A percentile compares a stretch with the other conserved stretches of the same genome.
Conservation (phyloP, 2,329 filamentous ascomycete species). For the Teratosphaeria zuluensis region DNA sequence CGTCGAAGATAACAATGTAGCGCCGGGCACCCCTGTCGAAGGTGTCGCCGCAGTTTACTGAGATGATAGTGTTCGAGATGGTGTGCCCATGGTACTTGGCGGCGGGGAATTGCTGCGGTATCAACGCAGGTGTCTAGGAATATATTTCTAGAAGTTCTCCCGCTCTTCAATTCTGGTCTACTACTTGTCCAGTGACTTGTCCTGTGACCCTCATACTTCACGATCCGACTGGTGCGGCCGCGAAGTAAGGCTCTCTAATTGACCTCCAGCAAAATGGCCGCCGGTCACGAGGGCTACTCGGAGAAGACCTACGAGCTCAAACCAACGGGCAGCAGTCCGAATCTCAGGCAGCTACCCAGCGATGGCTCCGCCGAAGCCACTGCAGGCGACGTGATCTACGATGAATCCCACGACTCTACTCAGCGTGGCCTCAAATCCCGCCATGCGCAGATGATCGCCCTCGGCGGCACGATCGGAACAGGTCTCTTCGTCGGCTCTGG, state of each 20-base stretch:
- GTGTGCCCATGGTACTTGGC: neutral
- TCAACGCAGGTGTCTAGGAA: neutral
- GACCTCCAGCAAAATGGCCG: neutral
- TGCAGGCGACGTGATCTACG: neutral
- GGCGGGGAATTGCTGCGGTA: neutral
- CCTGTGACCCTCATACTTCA: too few relatives aligned
- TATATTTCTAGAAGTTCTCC: too few relatives aligned
- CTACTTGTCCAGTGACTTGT: too few relatives aligned
- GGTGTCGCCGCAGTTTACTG: neutral
- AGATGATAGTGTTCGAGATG: neutral
- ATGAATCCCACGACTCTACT: conserved; percentile 27
- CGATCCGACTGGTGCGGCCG: too few relatives aligned
- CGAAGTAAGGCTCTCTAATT: neutral
- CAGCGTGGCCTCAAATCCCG: conserved; percentile 31
- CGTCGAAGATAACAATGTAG: neutral
- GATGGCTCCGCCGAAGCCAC: neutral
- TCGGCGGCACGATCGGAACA: conserved; percentile 23
- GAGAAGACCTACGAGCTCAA: neutral
- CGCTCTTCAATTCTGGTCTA: too few relatives aligned
- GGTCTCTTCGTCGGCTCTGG: conserved; percentile 30
- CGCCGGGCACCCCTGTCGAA: neutral
- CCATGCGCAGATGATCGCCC: conserved; percentile 27
- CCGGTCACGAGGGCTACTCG: neutral
- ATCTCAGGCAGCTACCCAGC: neutral
- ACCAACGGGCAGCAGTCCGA: neutral